Percentiles rank a stretch among this genome's conserved stretches.
Conservation (phyloP, 345 rosid genomes). For the Arabidopsis thaliana region DNA sequence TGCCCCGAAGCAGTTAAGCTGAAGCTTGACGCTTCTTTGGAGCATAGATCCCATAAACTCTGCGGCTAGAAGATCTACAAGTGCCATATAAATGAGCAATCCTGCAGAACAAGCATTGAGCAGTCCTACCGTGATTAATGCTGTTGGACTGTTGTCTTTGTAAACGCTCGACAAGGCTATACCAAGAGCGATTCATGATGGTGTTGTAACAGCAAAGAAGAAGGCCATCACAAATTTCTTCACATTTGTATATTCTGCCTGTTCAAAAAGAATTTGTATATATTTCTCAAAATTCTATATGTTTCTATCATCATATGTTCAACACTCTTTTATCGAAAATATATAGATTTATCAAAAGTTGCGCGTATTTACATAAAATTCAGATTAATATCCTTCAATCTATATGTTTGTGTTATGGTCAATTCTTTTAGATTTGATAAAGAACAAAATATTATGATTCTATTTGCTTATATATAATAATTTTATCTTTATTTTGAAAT, state of each 20-base stretch:
- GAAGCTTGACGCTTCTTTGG: slow-evolving; percentile 68
- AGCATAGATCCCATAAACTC: slow-evolving; percentile 76
- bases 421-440: not conserved
- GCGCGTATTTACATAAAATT: not conserved
- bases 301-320: not conserved
- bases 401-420: slow-evolving; percentile 4
- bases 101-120: slow-evolving; percentile 76
- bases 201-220: slow-evolving; percentile 73
- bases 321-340: not conserved
- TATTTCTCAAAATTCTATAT: not conserved
- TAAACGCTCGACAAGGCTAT: slow-evolving; percentile 59
- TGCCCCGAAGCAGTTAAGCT: slow-evolving; percentile 52
- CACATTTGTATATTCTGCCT: slow-evolving; percentile 59
- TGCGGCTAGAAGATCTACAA: slow-evolving; percentile 66
- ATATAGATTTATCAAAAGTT: not conserved
- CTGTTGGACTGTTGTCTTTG: slow-evolving; percentile 61
- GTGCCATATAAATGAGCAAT: slow-evolving; percentile 72
- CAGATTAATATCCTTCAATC: not conserved
- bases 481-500: not conserved
- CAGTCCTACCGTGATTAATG: slow-evolving; percentile 65
- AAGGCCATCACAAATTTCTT: slow-evolving; percentile 59
- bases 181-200: slow-evolving; percentile 64
- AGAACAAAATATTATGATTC: not conserved
- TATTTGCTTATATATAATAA: not conserved
- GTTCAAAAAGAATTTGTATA: not conserved